Base-by-base conservation (phyloP, 208 protist genomes). In the Endotrypanum monterogeii region DNA sequence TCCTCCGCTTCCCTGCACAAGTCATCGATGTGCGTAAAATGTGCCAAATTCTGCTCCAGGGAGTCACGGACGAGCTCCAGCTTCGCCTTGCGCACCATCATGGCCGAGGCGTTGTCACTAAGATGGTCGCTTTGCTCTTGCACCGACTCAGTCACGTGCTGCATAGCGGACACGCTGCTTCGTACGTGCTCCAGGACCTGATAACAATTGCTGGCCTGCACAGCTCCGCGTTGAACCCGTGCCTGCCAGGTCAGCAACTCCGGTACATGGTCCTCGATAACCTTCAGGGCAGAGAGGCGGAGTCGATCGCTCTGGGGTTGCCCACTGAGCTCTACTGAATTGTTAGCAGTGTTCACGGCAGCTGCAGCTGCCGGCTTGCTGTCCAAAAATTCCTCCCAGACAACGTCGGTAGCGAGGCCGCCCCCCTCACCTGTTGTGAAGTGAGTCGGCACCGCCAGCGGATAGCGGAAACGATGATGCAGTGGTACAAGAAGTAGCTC, bases 11-110 rank as follows among this genome's bases (percentile, higher is more conserved):
- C 93, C 20, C 80, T 79, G 63, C 72, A 84, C 14, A 97, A 76
- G 67, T 89, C 83, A 11, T 95, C 90, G 61, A 97, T 90, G 72
- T 89, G 87, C 25, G 87, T 87, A 68, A 94, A 95, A 82, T 96
- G 89, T 23, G 76, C 72, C 35, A 94, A 79, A 68, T 86, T 91
- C 51, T 85, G 79, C 67, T 92, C 83, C 56, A 96, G 73, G 65
- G 90, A 82, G 37, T 91, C 87, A 25, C 83, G 88, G 35, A 96
- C 87, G 57, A 83, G 83, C 80, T 94, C 92, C 61, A 94, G 82
- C 62, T 88, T 87, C 12, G 84, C 81, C 71, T 92, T 92, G 23
- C 88, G 88, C 61, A 91, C 79, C 79, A 94, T 86, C 55, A 94
- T 80, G 16, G 82, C 84, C 3, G 89, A 94, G 32, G 92, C 90